phyloP scores from a whole-genome alignment of 1,139 yeast genomes.

The Protomyces inundatus region DNA sequence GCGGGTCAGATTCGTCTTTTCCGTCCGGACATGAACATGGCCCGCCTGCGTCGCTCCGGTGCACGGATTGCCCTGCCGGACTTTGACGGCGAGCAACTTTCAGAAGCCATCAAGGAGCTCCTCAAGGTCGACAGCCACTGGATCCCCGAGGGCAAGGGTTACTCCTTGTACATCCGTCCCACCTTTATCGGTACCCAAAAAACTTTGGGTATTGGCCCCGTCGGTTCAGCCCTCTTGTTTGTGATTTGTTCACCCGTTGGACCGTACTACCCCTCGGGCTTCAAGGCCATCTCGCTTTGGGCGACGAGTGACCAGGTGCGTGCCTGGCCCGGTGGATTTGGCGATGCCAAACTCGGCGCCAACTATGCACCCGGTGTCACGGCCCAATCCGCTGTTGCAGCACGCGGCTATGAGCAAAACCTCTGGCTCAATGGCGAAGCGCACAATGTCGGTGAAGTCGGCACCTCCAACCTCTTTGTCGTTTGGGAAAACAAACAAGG shows the following conservation, averaged over 20 bases:
- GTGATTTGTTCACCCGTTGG: constrained; percentile 95
- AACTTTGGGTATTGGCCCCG: constrained; percentile 76
- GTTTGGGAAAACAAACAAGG: constrained; percentile 71
- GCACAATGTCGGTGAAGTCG: constrained; percentile 87
- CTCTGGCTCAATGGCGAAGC: constrained; percentile 94
- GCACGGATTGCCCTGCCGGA: constrained; percentile 80
- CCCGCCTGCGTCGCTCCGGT: constrained; percentile 81
- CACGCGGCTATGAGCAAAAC: constrained; percentile 87
- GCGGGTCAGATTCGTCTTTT: constrained; percentile 70
- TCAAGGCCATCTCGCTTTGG: constrained; percentile 87
- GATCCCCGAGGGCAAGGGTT: constrained; percentile 80
- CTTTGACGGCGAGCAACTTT: constrained; percentile 71
- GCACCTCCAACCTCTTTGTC: constrained; percentile 92
- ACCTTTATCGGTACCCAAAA: constrained; percentile 88
- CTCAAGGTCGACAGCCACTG: constrained; percentile 66
- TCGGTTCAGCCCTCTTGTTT: constrained; percentile 71
- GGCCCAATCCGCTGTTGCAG: constrained; percentile 84
- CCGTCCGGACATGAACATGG: constrained; percentile 89
- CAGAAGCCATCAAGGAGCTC: constrained; percentile 67
- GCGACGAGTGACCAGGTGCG: constrained; percentile 93
- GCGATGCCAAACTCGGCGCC: constrained; percentile 93
- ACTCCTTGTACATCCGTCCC: constrained; percentile 88
- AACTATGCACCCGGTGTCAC: constrained; percentile 92
- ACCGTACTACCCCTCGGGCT: constrained; percentile 81
- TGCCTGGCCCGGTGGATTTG: constrained; percentile 99